Evolutionary conservation across 306 rosid genomes (phyloP), one percentile per base, ranked within the genome.

Genomic region (Mucuna pruriens): DNA sequence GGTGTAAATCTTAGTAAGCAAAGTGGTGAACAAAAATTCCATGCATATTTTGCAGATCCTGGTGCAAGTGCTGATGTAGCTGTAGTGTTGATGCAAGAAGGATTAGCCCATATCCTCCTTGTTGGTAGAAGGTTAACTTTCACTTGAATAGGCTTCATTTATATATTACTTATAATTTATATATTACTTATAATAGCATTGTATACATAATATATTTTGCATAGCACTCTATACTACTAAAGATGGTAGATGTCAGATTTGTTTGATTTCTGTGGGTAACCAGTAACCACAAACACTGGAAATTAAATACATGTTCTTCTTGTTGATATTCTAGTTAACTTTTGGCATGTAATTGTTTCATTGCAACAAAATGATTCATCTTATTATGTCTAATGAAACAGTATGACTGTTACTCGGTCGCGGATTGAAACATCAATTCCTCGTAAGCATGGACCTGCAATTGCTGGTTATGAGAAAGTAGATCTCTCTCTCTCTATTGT

Each of bases 51-150:
- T 73, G 82, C 91, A 95, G 98, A 95, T 90, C 97, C 98, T 49
- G 86, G 84, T 81, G 98, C 97, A 69, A 93, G 99, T 87, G 98
- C 99, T 80, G 99, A 95, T 86, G 86, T 95, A 74, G 98, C 97
- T 67, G 99, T 95, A 79, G 90, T 95, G 74, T 88, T 95, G 87
- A 95, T 95, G 99, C 99, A 95, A 92, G 98, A 95, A 90, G 99
- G 99, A 83, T 82, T 95, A 76, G 97, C 99, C 3, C 98, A 95
- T 87, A 84, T 95, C 78, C 89, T 91, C 64, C 98, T 95, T 72
- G 62, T 95, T 58, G 99, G 99, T 75, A 93, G 86, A 89, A 95
- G 98, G 99, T 95, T 42, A 73, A 68, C 46, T 48, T 80, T 40
- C 51, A 17, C 29, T 39, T 74, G 38, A 58, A 38, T 48, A 34